phyloP scores from a whole-genome alignment of 192 early-diverging fungal genomes.

The Coemansia sp. region DNA sequence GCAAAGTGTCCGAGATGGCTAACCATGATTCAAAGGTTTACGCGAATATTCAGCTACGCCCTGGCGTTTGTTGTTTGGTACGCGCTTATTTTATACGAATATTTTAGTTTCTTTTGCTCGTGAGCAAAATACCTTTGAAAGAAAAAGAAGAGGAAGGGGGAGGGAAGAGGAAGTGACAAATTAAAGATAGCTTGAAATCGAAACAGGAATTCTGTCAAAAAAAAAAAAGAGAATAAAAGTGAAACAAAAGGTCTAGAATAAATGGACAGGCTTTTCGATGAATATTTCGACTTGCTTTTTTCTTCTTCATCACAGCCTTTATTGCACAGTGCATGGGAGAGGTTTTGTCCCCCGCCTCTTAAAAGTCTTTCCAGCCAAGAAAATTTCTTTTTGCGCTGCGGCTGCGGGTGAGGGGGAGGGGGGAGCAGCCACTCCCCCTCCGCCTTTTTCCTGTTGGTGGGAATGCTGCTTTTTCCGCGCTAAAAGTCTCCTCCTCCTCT shows the following conservation, averaged over 20 bases:
- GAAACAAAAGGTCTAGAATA: conserved; percentile 8
- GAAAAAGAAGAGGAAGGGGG: not conserved
- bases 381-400: conserved; percentile 4
- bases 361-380: not conserved
- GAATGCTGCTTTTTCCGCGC: conserved; percentile 8
- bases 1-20: conserved; percentile 20
- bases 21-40: conserved; percentile 30
- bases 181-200: not conserved
- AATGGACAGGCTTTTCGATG: not conserved
- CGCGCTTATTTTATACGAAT: conserved; percentile 8
- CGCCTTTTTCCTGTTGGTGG: not conserved
- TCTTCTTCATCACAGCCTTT: conserved; percentile 1
- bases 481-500: conserved; percentile 1
- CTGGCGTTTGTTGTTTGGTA: not conserved
- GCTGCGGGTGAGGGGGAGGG: not conserved
- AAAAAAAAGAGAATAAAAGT: conserved; percentile 24
- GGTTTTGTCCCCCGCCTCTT: not conserved
- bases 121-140: not conserved
- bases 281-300: not conserved
- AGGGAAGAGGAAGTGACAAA: not conserved
- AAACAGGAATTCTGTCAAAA: not conserved
- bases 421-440: too few species aligned
- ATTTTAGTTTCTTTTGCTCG: conserved; percentile 6
- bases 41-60: conserved; percentile 10
- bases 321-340: not conserved